Evolutionary conservation across 805 yeast species (phyloP), one percentile per base, ranked within the genome.

Genomic region (Cyberlindnera galapagoensis): DNA sequence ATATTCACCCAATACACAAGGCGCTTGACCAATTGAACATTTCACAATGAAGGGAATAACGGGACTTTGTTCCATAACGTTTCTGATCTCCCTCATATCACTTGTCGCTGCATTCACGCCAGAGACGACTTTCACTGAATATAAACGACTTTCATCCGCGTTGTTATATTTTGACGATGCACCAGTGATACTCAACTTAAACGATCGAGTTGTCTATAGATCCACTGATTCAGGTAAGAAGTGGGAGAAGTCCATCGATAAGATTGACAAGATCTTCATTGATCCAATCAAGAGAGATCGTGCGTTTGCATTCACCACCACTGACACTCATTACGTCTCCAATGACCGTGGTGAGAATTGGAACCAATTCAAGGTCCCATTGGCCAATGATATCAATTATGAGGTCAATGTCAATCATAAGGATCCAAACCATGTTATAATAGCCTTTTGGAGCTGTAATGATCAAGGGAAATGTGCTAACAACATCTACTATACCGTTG

Each of bases 171-270:
- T 59, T 35, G 60, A 57, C 21, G 62, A 58, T 36, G 51, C 61
- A 10, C 47, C 63, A 3, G 31, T 42, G 6, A 35, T 46, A 9
- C 26, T 51, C 10, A 40, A 38, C 16, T 20, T 51, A 19, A 41
- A 39, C 16, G 25, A 56, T 1, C 48, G 50, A 3, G 43, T 43
- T n/a, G 28, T 75, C 5, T 65, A 57, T 44, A 39, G 62, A 2
- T 73, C 80, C 2, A 54, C 42, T 9, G 69, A 77, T 45, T 69
- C 66, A 30, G 78, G 76, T 7, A 52, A 35, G 9, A 43, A 56
- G 0, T 76, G 76, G 66, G 38, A 44, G 7, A 46, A 56, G 21
- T 46, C 59, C 3, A 57, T 66, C 13, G 57, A 63, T 7, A 59
- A 51, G 26, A 45, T 47, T 12, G 35, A 36, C 18, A 42, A 46